phyloP scores from a whole-genome alignment of 2,329 filamentous ascomycete species.

The Incumbomyces lentus region DNA sequence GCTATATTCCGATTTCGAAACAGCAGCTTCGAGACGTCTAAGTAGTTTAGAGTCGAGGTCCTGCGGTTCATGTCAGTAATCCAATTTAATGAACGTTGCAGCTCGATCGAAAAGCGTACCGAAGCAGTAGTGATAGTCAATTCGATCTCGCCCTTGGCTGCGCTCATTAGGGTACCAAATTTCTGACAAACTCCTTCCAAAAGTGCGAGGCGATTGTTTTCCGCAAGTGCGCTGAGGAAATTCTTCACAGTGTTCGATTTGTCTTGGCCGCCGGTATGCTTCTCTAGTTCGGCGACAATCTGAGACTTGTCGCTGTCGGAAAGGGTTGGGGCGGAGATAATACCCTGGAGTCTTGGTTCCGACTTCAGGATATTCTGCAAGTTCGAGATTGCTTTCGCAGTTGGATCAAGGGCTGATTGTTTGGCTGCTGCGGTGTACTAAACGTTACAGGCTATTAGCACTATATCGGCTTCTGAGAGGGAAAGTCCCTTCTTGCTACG shows the following conservation, averaged over 20 bases:
- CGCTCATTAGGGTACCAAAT: slow-evolving; percentile 78
- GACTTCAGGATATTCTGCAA: slow-evolving; percentile 65
- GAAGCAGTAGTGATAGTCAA: slow-evolving; percentile 80
- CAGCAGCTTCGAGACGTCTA: slow-evolving; percentile 71
- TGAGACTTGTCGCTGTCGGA: slow-evolving; percentile 67
- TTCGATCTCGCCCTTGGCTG: slow-evolving; percentile 86
- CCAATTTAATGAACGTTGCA: not conserved
- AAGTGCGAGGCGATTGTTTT: slow-evolving; percentile 88
- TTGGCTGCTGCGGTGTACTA: slow-evolving; percentile 96
- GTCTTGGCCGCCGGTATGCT: slow-evolving; percentile 59
- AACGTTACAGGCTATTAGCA: slow-evolving; percentile 3
- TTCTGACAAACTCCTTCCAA: slow-evolving; percentile 76
- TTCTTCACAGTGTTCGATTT: slow-evolving; percentile 81
- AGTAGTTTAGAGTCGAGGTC: slow-evolving; percentile 81
- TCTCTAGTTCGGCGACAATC: slow-evolving; percentile 79
- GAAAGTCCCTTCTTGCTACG: too few species aligned
- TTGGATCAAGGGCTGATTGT: slow-evolving; percentile 71
- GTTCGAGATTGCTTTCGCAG: slow-evolving; percentile 65
- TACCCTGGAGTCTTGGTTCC: slow-evolving; percentile 67
- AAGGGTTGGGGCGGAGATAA: slow-evolving; percentile 75
- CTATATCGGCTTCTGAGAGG: not conserved
- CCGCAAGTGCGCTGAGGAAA: slow-evolving; percentile 79
- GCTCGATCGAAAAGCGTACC: slow-evolving; percentile 43
- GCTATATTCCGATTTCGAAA: slow-evolving; percentile 80
- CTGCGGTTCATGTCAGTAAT: slow-evolving; percentile 32